Base-by-base conservation (phyloP, 257 asterid genomes). In the Lithospermum erythrorhizon region DNA sequence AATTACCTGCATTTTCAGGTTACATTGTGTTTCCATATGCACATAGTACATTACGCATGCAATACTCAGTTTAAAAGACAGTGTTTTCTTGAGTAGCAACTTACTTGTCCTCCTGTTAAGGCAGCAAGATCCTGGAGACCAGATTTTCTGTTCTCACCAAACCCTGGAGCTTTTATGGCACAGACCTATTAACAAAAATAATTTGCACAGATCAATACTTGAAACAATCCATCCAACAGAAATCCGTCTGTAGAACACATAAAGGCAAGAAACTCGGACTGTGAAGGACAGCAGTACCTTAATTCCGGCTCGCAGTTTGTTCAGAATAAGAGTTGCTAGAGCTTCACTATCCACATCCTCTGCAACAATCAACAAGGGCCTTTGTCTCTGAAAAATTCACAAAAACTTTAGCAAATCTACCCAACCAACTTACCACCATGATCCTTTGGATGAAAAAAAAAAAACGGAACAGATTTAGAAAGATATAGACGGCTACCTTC, bases 261-360 rank as follows among this genome's bases (percentile, higher is more conserved):
- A 1, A 29, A 37, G 17, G 37, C 21, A 65, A 15, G 48, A 48
- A 53, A 29, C 18, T 57, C 63, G 21, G 20, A 19, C 24, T 24
- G 21, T 5, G 30, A 3, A 41, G 6, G 61, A 30, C 14, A 14
- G 64, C 27, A 25, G 64, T 21, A 89, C 95, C 93, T 91, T 91
- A 56, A 91, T 73, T 64, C 96, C 98, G 65, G 89, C 96, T 6
- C 96, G 87, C 25, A 87, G 94, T 68, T 91, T 91, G 83, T 91
- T 86, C n/a, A 91, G 85, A 69, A 87, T 81, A 62, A 91, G 90
- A 65, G 95, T 87, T 32, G 96, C 96, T 54, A 91, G 94, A 20
- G 94, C 98, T 19, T 91, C 98, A 61, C 95, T 88, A 53, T 91
- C 98, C 58, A 91, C 87, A 72, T 91, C 95, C 73, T 91, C 98